These are phyloP conservation scores for Annona cherimola DNA, from an alignment of 164 flowering plant species.

Conservation along the genomic window DNA sequence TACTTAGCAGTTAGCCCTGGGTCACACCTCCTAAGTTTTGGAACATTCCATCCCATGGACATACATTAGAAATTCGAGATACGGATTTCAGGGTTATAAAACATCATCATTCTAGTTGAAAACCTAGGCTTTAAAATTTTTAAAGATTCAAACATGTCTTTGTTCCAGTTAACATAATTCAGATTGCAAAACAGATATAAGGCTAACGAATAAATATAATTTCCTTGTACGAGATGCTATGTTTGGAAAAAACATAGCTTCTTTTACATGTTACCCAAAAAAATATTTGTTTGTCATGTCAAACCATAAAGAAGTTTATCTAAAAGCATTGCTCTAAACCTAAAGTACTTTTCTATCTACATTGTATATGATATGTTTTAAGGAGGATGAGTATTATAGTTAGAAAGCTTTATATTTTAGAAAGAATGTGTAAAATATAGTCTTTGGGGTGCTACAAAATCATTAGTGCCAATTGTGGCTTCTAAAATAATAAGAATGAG, in stretches of 20 bases:
- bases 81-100: not conserved
- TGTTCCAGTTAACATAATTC: not conserved
- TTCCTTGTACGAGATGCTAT: not conserved
- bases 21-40: not conserved
- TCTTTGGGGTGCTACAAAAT: not conserved
- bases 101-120: not conserved
- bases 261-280: conserved; percentile 2
- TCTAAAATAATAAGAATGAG: conserved; percentile 5
- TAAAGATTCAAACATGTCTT: not conserved
- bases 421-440: conserved; percentile 1
- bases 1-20: not conserved
- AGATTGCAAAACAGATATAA: not conserved
- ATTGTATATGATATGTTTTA: not conserved
- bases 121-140: not conserved
- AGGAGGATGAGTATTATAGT: not conserved
- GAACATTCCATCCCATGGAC: not conserved
- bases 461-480: not conserved
- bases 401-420: not conserved
- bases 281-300: not conserved
- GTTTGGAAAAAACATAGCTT: not conserved
- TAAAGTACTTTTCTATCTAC: not conserved
- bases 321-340: not conserved
- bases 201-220: not conserved
- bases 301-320: conserved; percentile 1
- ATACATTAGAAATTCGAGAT: not conserved